Base-by-base conservation (phyloP, 495 filamentous ascomycete genomes). In the Penicillium turbatum region DNA sequence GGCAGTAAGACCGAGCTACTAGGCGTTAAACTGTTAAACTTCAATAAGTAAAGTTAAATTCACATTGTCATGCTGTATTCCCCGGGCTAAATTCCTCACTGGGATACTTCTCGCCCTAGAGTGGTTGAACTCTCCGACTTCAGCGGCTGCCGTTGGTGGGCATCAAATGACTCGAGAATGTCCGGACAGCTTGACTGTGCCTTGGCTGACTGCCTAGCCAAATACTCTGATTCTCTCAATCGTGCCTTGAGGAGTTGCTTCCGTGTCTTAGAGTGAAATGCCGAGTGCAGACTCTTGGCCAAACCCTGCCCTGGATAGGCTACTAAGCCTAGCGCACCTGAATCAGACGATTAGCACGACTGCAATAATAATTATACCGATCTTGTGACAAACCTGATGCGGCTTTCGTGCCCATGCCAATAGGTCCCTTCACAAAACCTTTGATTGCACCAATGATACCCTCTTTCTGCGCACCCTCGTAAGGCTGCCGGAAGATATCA, bases 361-460 rank as follows among this genome's bases (percentile, higher is more conserved):
- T n/a, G 13, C 6, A 2, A 9, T 32, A 32, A 24, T 44, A 5
- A 5, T 13, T 10, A 24, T 2, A 3, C 32, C n/a, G 17, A 19
- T 4, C 31, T 5, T 3, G 0, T 35, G 1, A 55, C 63, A 30
- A 51, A 71, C 68, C 69, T 26, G 65, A 65, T 34, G 65, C 57
- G 8, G 66, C 60, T 66, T 92, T 91, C 2, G 91, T 73, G 5
- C 89, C 77, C 21, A 90, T 79, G 0, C 90, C 86, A 2, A 86
- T 83, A 1, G 89, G 58, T 2, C 90, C 89, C 74, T 88, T 91
- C 1, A 84, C 87, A 1, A 90, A 62, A 3, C 90, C 90, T 53
- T 78, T 80, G 1, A 83, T 62, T 31, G 82, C 80, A 0, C 89
- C 89, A 3, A 79, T 58, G 0, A 81, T 58, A 0, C 86, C 84